Conservation (phyloP, 1,284 basidiomycete genomes). For the Pseudozyma pruni region DNA sequence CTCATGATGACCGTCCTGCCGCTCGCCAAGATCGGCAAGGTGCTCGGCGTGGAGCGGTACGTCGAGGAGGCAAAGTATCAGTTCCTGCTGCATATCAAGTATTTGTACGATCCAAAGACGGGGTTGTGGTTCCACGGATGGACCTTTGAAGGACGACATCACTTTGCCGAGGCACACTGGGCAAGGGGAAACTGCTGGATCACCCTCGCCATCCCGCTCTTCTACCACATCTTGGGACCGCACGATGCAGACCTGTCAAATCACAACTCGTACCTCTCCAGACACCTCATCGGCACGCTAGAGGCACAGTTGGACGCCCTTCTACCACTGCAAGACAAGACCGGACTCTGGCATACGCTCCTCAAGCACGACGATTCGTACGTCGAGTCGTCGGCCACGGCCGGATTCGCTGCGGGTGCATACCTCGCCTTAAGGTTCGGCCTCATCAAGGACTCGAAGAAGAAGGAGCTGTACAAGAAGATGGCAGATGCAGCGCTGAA, state of each 20-base stretch:
- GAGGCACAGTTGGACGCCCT: constrained; percentile 74
- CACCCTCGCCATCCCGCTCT: constrained; percentile 75
- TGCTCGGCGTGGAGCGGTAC: constrained; percentile 73
- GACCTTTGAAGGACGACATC: constrained; percentile 72
- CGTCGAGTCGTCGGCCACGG: constrained; percentile 74
- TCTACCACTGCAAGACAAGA: constrained; percentile 72
- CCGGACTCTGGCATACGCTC: constrained; percentile 76
- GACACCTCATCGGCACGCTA: constrained; percentile 71
- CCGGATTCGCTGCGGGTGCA: constrained; percentile 76
- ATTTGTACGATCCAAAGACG: constrained; percentile 72
- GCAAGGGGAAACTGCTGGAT: constrained; percentile 77
- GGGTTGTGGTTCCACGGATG: constrained; percentile 74
- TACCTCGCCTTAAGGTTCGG: constrained; percentile 73
- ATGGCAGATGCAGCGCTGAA: constrained; percentile 72
- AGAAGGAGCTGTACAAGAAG: constrained; percentile 70
- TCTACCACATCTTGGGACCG: constrained; percentile 71
- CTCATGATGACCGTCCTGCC: constrained; percentile 76
- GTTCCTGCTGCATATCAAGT: constrained; percentile 73
- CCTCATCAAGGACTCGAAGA: constrained; percentile 69
- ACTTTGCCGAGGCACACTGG: constrained; percentile 74
- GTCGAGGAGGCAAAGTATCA: constrained; percentile 76
- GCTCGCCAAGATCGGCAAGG: constrained; percentile 75
- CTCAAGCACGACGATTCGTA: constrained; percentile 74
- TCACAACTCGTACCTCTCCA: constrained; percentile 50
- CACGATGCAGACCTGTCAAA: constrained; percentile 10